These are phyloP conservation scores for Oryza meridionalis DNA, from an alignment of 176 grass and related monocot species.

Conservation along the genomic window DNA sequence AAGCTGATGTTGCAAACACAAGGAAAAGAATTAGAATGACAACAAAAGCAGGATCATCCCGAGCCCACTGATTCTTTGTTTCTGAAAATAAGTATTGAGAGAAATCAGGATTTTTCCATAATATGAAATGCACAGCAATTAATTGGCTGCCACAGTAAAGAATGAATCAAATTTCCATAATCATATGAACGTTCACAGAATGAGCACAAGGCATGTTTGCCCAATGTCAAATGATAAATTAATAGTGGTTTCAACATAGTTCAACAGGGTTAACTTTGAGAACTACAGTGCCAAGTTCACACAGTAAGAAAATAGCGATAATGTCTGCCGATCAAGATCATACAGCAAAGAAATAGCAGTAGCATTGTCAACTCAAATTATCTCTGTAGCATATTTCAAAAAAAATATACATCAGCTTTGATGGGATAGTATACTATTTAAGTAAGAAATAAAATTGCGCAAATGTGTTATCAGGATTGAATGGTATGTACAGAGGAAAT, in stretches of 20 bases:
- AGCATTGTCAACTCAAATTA: too few species aligned
- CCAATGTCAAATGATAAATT: neutral
- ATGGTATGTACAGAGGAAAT: neutral
- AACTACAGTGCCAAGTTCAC: neutral
- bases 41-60: constrained; percentile 96
- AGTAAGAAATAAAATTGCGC: neutral
- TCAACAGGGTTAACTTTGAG: neutral
- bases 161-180: constrained; percentile 28
- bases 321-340: neutral
- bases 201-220: neutral
- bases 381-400: neutral
- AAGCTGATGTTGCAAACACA: constrained; percentile 86
- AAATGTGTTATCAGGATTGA: neutral
- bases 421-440: neutral
- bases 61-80: constrained; percentile 99
- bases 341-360: neutral
- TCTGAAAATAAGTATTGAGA: constrained; percentile 57
- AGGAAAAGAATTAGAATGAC: constrained; percentile 96
- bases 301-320: neutral
- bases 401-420: neutral
- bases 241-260: neutral
- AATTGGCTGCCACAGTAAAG: neutral
- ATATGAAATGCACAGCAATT: constrained; percentile 29
- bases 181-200: constrained; percentile 6
- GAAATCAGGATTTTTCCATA: constrained; percentile 26